Conservation (phyloP, 345 rosid genomes). For the Raphanus raphanistrum region DNA sequence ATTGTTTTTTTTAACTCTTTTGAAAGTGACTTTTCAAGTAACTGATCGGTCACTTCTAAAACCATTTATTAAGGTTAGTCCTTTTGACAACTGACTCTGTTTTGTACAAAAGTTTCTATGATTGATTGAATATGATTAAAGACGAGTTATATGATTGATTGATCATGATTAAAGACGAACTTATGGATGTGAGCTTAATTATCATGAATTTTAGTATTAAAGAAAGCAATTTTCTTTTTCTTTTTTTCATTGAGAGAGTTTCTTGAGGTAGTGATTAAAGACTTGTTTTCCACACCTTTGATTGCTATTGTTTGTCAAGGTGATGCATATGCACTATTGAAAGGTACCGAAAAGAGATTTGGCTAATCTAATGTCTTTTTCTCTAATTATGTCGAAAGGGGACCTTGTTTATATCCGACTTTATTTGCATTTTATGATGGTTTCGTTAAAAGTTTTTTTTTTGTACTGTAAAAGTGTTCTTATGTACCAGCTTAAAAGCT, state of each 20-base stretch:
- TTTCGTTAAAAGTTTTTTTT: background rate
- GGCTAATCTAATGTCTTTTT: conserved; percentile 3
- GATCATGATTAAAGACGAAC: background rate
- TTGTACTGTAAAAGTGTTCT: background rate
- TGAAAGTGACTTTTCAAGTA: conserved; percentile 24
- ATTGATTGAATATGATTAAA: background rate
- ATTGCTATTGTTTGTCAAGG: background rate
- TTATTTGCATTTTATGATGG: background rate
- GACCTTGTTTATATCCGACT: background rate
- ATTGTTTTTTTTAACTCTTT: conserved; percentile 11
- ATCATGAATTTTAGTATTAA: conserved; percentile 5
- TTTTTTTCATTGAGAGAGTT: conserved; percentile 4
- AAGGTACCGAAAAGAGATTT: background rate
- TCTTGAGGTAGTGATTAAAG: background rate
- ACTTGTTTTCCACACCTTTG: conserved; percentile 4
- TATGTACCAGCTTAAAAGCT: background rate
- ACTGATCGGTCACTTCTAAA: conserved; percentile 23
- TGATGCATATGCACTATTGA: background rate
- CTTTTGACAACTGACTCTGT: conserved; percentile 1
- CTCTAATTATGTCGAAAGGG: background rate
- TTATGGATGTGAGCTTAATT: background rate
- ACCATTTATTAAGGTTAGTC: background rate
- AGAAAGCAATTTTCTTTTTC: background rate
- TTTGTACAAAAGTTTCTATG: conserved; percentile 12
- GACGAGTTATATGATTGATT: background rate